These are phyloP conservation scores for Cadophora sp. DNA, from an alignment of 2,329 filamentous ascomycete species.

Conservation along the genomic window DNA sequence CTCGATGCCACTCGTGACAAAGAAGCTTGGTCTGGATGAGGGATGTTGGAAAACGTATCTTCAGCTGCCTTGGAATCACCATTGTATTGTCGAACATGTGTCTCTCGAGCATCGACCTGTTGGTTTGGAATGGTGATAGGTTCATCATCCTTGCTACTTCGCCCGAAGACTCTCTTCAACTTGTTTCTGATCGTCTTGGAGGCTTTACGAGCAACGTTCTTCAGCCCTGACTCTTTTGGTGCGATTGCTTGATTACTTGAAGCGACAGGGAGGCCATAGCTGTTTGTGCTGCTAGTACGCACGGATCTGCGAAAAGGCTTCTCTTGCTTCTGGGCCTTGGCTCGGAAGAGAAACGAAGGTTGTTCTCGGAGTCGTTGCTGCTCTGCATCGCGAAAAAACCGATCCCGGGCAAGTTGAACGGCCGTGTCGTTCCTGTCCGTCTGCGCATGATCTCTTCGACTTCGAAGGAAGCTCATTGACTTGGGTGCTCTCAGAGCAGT, in stretches of 20 bases:
- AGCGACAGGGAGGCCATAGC: conserved; percentile 45
- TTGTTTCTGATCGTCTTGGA: conserved; percentile 68
- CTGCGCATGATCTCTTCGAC: conserved; percentile 36
- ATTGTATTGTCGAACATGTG: conserved; percentile 41
- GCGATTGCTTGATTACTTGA: conserved; percentile 33
- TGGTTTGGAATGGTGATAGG: conserved; percentile 54
- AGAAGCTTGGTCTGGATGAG: conserved; percentile 50
- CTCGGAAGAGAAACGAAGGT: conserved; percentile 54
- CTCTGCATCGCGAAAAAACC: conserved; percentile 47
- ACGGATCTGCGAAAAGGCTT: conserved; percentile 57
- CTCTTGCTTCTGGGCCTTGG: conserved; percentile 44
- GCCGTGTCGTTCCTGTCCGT: conserved; percentile 46
- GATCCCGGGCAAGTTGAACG: conserved; percentile 48
- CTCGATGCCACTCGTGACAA: conserved; percentile 57
- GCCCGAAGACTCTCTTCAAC: conserved; percentile 63
- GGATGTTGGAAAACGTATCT: conserved; percentile 46
- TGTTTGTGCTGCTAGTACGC: conserved; percentile 52
- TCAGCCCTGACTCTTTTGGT: conserved; percentile 49
- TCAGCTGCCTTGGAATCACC: conserved; percentile 39
- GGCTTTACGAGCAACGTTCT: conserved; percentile 63
- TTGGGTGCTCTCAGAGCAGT: conserved; percentile 54
- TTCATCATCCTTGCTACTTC: conserved; percentile 45
- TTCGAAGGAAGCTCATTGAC: conserved; percentile 61
- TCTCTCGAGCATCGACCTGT: conserved; percentile 55
- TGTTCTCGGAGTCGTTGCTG: conserved; percentile 50